phyloP scores from a whole-genome alignment of 1,139 yeast species.

The Lodderomyces theae region DNA sequence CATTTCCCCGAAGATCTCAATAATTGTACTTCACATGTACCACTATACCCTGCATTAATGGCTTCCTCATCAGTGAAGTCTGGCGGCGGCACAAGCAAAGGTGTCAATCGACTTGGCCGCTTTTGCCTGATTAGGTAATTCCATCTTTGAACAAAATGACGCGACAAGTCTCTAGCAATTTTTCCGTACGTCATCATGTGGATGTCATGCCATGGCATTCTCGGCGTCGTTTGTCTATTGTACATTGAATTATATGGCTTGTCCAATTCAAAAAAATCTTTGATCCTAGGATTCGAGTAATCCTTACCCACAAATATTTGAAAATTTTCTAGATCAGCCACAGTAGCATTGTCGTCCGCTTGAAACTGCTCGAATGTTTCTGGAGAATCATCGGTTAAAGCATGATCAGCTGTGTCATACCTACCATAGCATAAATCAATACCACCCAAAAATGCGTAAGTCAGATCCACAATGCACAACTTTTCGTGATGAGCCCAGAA shows the following conservation, averaged over 20 bases:
- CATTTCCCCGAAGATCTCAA: constrained; percentile 87
- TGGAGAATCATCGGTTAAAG: constrained; percentile 68
- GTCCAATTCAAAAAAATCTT: constrained; percentile 78
- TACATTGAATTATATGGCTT: constrained; percentile 92
- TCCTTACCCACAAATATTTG: constrained; percentile 96
- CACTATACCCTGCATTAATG: constrained; percentile 58
- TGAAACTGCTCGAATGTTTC: constrained; percentile 37
- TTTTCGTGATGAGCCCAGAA: constrained; percentile 99
- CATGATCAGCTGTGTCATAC: constrained; percentile 96
- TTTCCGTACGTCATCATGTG: constrained; percentile 97
- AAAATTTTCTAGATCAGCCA: constrained; percentile 41
- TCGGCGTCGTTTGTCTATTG: constrained; percentile 73
- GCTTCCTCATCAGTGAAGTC: constrained; percentile 77
- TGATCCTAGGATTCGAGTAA: constrained; percentile 91
- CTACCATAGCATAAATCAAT: constrained; percentile 94
- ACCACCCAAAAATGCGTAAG: constrained; percentile 91
- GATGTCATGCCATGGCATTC: constrained; percentile 99
- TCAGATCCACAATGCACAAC: constrained; percentile 79
- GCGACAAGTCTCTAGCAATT: constrained; percentile 84
- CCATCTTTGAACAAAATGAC: constrained; percentile 98
- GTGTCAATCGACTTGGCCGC: constrained; percentile 91
- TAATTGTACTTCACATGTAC: constrained; percentile 90
- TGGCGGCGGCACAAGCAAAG: constrained; percentile 87
- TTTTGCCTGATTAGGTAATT: constrained; percentile 88
- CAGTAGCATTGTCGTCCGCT: constrained; percentile 24